Evolutionary conservation across 208 protist species (phyloP).

Genomic region (Trypanosoma lewisi): DNA sequence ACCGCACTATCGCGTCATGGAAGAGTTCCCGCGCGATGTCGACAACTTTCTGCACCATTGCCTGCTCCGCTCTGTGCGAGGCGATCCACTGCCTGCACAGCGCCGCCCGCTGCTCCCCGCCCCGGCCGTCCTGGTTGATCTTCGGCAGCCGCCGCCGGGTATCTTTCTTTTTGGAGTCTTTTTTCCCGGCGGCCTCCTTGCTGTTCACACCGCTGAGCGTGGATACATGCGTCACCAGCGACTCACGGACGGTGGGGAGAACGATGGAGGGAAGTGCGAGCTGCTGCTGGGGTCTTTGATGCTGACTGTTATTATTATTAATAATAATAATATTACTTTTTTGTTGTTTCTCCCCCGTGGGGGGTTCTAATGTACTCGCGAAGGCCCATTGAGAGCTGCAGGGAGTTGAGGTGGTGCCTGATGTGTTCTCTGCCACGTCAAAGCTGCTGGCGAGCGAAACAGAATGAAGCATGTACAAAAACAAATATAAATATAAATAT

Average conservation of each 20-base stretch:
- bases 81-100: slow-evolving; percentile 14
- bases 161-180: too few relatives aligned
- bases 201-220: background rate
- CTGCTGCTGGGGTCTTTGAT: background rate
- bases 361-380: too few relatives aligned
- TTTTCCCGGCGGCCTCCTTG: background rate
- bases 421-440: too few relatives aligned
- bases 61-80: slow-evolving; percentile 16
- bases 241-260: background rate
- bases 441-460: too few relatives aligned
- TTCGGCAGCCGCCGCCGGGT: background rate
- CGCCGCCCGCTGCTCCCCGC: background rate
- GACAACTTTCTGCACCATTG: background rate
- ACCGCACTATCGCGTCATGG: slow-evolving; percentile 18
- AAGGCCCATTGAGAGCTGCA: too few relatives aligned
- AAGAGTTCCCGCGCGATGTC: slow-evolving; percentile 22
- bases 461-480: background rate
- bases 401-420: too few relatives aligned
- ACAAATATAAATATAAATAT: background rate
- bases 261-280: background rate
- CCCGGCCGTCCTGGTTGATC: slow-evolving; percentile 1
- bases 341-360: too few relatives aligned
- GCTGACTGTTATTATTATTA: too few relatives aligned
- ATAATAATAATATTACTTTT: too few relatives aligned
- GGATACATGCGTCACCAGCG: background rate